Evolutionary conservation across 2,329 filamentous ascomycete species (phyloP).

Genomic region (Arachnomyces sp.): DNA sequence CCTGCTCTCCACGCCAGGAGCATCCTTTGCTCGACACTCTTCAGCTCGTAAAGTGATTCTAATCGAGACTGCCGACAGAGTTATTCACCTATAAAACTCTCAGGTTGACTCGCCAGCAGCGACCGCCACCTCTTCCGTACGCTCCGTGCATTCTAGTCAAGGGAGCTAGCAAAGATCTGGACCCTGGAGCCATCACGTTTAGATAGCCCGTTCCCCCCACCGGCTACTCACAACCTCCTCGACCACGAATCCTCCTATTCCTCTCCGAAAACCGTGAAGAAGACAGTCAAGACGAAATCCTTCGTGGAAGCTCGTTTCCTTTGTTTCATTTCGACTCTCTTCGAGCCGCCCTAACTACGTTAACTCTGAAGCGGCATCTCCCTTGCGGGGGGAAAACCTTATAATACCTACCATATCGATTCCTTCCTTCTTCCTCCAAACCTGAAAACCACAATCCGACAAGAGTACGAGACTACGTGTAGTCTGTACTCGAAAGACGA

Average conservation of each 20-base stretch:
- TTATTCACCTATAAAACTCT: too few relatives aligned
- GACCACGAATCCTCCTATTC: conserved; percentile 9
- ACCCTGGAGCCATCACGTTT: conserved; percentile 11
- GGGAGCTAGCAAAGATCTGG: background rate
- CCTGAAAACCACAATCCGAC: too few relatives aligned
- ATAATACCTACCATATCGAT: background rate
- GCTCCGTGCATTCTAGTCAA: too few relatives aligned
- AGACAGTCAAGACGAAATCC: conserved; percentile 9
- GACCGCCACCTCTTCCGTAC: too few relatives aligned
- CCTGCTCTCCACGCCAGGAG: too few relatives aligned
- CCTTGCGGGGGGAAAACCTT: background rate
- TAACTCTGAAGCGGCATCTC: background rate
- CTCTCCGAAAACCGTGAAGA: conserved; percentile 6
- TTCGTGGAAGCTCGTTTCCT: conserved; percentile 14
- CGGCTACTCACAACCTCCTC: conserved; percentile 10
- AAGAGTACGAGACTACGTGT: background rate
- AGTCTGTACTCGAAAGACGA: background rate
- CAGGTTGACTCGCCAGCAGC: too few relatives aligned
- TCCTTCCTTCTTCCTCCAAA: background rate
- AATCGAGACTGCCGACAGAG: too few relatives aligned
- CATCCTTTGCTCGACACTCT: too few relatives aligned
- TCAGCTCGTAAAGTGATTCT: too few relatives aligned
- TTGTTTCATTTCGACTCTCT: conserved; percentile 15
- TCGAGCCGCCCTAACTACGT: conserved; percentile 13
- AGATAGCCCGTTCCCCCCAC: conserved; percentile 4